Percentiles rank a stretch among this genome's conserved stretches.
phyloP scores from a whole-genome alignment of 768 basidiomycete genomes.

The Mycena sanguinolenta region DNA sequence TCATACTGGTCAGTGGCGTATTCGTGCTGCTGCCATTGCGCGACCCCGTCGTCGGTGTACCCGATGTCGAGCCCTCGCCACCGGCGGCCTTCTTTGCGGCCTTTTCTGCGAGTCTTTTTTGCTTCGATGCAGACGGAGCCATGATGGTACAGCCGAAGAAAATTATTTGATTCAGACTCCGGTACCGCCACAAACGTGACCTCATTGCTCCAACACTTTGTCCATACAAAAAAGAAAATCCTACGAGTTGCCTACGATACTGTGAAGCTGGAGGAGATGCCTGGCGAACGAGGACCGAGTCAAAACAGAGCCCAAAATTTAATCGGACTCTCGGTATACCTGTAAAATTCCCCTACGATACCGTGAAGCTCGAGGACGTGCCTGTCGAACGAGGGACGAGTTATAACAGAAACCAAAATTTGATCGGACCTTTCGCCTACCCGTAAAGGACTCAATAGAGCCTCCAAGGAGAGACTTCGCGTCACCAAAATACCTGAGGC shows the following conservation, averaged over 20 bases:
- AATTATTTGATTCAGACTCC: slow-evolving; percentile 20
- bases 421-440: slow-evolving; percentile 31
- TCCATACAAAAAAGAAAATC: background rate
- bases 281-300: too few species aligned
- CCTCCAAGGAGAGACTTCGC: slow-evolving; percentile 74
- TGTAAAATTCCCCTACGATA: slow-evolving; percentile 42
- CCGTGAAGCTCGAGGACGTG: slow-evolving; percentile 71
- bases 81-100: slow-evolving; percentile 83
- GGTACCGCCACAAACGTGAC: slow-evolving; percentile 21
- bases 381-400: too few species aligned
- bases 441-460: slow-evolving; percentile 71
- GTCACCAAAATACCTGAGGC: slow-evolving; percentile 81
- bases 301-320: too few species aligned
- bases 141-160: slow-evolving; percentile 52
- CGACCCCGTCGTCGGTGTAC: slow-evolving; percentile 75
- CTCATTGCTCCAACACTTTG: background rate
- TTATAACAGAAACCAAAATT: too few species aligned
- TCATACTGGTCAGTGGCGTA: slow-evolving; percentile 88
- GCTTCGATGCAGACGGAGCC: slow-evolving; percentile 87
- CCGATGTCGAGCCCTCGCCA: slow-evolving; percentile 61
- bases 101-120: slow-evolving; percentile 96
- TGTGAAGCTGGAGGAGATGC: slow-evolving; percentile 70
- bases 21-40: slow-evolving; percentile 70
- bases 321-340: slow-evolving; percentile 42
- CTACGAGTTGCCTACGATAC: background rate